Percentiles rank a stretch among this genome's conserved stretches.
phyloP scores from a whole-genome alignment of 805 yeast species.

The Hermanozyma aechmeae region DNA sequence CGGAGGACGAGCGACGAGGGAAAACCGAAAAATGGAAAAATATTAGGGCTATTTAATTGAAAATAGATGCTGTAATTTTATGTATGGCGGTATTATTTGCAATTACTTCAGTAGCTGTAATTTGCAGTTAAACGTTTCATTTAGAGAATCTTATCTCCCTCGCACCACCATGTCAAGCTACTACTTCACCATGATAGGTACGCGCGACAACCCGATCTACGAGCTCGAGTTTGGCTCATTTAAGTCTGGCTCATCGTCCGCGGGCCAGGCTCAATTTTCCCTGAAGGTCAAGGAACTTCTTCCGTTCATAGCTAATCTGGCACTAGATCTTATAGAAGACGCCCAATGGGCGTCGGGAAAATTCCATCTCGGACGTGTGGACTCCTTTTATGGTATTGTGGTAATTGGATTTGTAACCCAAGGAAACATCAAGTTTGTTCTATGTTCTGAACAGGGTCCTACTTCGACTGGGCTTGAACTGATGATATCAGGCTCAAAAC shows the following conservation, averaged over 20 bases:
- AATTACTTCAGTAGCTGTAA: no score
- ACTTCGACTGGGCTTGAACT: slow-evolving; percentile 6
- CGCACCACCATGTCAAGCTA: slow-evolving; percentile 47
- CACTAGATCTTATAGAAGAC: slow-evolving; percentile 88
- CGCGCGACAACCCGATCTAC: slow-evolving; percentile 76
- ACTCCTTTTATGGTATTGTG: slow-evolving; percentile 72
- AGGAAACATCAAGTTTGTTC: slow-evolving; percentile 73
- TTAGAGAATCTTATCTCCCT: no score
- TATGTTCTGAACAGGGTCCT: slow-evolving; percentile 29
- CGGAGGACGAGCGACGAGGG: no score
- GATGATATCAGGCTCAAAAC: slow-evolving; percentile 5
- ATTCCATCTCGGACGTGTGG: slow-evolving; percentile 68
- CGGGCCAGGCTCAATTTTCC: slow-evolving; percentile 56
- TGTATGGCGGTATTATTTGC: no score
- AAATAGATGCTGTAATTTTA: no score
- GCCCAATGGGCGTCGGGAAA: slow-evolving; percentile 67
- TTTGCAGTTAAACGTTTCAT: no score
- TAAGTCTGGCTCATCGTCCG: slow-evolving; percentile 22
- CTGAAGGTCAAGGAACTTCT: slow-evolving; percentile 66
- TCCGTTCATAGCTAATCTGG: slow-evolving; percentile 82
- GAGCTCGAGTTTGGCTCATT: slow-evolving; percentile 79
- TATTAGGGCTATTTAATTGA: no score
- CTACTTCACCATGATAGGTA: slow-evolving; percentile 82
- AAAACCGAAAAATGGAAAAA: no score
- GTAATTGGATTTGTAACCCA: slow-evolving; percentile 85